These are phyloP conservation scores for Aspergillus phoenicis DNA, from an alignment of 2,329 filamentous ascomycete species.

Conservation along the genomic window DNA sequence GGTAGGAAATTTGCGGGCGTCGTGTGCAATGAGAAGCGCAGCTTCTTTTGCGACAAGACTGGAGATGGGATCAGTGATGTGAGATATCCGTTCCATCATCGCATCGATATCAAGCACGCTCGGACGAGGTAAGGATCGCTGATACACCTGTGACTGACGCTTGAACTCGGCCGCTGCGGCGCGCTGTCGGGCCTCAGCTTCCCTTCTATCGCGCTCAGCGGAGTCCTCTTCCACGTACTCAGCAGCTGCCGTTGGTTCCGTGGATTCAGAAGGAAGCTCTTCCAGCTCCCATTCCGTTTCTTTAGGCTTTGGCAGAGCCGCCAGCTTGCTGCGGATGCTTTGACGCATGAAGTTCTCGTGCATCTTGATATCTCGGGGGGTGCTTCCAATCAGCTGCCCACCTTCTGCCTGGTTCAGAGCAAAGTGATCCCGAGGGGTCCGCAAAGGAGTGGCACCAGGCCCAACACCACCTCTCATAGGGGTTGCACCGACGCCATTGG, in stretches of 20 bases:
- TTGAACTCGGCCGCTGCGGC: conserved; percentile 70
- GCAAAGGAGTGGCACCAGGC: conserved; percentile 78
- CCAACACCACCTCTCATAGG: conserved; percentile 60
- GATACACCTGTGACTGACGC: conserved; percentile 87
- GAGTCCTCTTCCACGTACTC: conserved; percentile 66
- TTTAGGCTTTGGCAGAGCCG: conserved; percentile 86
- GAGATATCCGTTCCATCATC: conserved; percentile 65
- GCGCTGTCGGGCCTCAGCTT: conserved; percentile 64
- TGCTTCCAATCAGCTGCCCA: conserved; percentile 70
- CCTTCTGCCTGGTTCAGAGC: conserved; percentile 73
- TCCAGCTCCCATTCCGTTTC: conserved; percentile 94
- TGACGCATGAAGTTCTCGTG: conserved; percentile 69
- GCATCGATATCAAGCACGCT: conserved; percentile 69
- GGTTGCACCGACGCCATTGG: conserved; percentile 68
- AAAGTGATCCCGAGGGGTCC: conserved; percentile 86
- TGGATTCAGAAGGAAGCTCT: conserved; percentile 74
- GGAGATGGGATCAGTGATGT: conserved; percentile 65
- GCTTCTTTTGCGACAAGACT: conserved; percentile 74
- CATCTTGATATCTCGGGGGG: conserved; percentile 73
- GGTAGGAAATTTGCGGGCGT: conserved; percentile 75
- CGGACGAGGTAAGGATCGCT: conserved; percentile 78
- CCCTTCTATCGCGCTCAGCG: conserved; percentile 74
- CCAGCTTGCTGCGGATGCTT: conserved; percentile 65
- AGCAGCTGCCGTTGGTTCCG: conserved; percentile 56
- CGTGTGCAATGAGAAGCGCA: conserved; percentile 77